phyloP scores from a whole-genome alignment of 306 rosid species.

The Casuarina equisetifolia region DNA sequence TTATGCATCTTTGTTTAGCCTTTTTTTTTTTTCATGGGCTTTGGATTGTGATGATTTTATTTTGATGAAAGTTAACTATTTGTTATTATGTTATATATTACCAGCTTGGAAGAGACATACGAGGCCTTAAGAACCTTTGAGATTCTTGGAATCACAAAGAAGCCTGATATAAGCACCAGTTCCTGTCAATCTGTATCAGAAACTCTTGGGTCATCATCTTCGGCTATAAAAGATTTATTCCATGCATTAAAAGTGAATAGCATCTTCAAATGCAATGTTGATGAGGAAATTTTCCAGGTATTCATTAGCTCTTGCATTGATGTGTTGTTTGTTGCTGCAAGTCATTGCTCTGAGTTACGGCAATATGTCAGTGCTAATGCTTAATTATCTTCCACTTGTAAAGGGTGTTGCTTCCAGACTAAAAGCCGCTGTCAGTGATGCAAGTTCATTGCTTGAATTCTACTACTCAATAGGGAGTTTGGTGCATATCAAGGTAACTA shows the following conservation, averaged over 20 bases:
- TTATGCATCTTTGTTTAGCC: neutral
- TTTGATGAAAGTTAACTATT: conserved; percentile 14
- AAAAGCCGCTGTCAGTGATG: conserved; percentile 55
- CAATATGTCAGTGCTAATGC: conserved; percentile 21
- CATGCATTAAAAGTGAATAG: conserved; percentile 68
- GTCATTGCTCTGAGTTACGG: conserved; percentile 3
- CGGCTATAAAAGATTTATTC: conserved; percentile 64
- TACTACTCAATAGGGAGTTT: conserved; percentile 76
- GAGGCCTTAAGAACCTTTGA: conserved; percentile 76
- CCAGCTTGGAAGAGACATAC: conserved; percentile 81
- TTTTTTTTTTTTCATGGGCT: neutral
- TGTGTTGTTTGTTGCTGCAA: conserved; percentile 24
- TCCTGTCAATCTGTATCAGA: conserved; percentile 66
- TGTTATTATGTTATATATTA: conserved; percentile 18
- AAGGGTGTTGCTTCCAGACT: conserved; percentile 65
- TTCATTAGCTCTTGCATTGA: conserved; percentile 5
- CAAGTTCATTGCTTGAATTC: conserved; percentile 66
- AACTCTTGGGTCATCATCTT: conserved; percentile 51
- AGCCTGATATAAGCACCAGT: conserved; percentile 44
- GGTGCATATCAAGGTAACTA: conserved; percentile 72
- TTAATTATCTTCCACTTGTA: conserved; percentile 29
- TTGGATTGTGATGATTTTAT: neutral
- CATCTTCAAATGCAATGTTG: conserved; percentile 62
- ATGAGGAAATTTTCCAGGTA: conserved; percentile 64
- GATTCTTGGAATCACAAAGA: conserved; percentile 63